Evolutionary conservation across 176 grass and related monocot genomes (phyloP), one percentile per base, ranked within the genome.

Genomic region (Typha latifolia): DNA sequence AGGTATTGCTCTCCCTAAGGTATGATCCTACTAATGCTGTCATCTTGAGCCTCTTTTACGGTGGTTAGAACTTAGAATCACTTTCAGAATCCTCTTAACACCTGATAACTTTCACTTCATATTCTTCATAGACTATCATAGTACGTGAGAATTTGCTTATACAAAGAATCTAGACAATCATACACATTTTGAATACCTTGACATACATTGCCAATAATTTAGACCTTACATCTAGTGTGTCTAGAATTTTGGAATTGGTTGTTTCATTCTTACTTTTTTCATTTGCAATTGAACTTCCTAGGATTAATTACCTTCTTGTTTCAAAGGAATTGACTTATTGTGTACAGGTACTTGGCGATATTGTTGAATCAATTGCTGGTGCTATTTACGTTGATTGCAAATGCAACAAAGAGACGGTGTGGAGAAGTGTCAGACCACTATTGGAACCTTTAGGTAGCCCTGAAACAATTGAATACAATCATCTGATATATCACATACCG

Each of bases 1-100:
- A 61, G 84, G 91, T 78, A 69, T 84, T 32, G 59, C 72, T 78
- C 81, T 90, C 19, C 91, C 86, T 19, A 95, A 90, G 86, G 91
- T 88, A 52, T 49, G 14, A 56, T n/a, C 18, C 1, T 14, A 20
- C 32, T 56, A n/a, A 19, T 19, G 18, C 18, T 20, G 15, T 5
- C 9, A 56, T 56, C 48, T 31, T 32, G 5, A n/a, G n/a, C n/a
- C n/a, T n/a, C n/a, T n/a, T n/a, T n/a, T n/a, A n/a, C n/a, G n/a
- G n/a, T n/a, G n/a, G n/a, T n/a, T n/a, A n/a, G n/a, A n/a, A n/a
- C n/a, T n/a, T n/a, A n/a, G n/a, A n/a, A n/a, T n/a, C n/a, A n/a
- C n/a, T n/a, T n/a, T n/a, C n/a, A n/a, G n/a, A n/a, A n/a, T n/a
- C n/a, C n/a, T n/a, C n/a, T n/a, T n/a, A n/a, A n/a, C n/a, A n/a